Evolutionary conservation across 106 monocot species (phyloP), one percentile per base, ranked within the genome.

Genomic region (Phalaenopsis aphrodite): DNA sequence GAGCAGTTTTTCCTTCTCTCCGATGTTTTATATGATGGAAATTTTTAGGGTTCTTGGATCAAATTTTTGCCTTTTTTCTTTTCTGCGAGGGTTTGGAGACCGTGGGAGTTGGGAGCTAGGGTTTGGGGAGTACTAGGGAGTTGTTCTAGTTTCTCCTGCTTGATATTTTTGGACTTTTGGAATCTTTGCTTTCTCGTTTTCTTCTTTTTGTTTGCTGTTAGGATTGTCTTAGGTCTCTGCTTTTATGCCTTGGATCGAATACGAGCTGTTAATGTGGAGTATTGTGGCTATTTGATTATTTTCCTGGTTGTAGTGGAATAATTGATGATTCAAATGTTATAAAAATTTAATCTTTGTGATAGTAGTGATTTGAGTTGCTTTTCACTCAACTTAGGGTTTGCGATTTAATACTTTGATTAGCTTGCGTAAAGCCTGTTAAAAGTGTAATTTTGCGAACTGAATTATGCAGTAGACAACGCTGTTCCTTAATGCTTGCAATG

Each of bases 81-180:
- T 9, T 19, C 8, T 45, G 74, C 5, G 18, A 41, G 72, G 74
- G 0, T 69, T 69, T 69, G 18, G 7, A 42, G 42, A 18, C 45
- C 18, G 74, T 14, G 49, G 46, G 21, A 49, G 48, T 52, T 52
- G 76, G 14, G 49, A 76, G 46, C n/a, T 76, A 76, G 76, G 76
- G 76, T 76, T 76, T 49, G 23, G 76, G 49, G 2, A 15, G 30
- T 76, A 6, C 23, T 49, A 43, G 15, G 75, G 10, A 75, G 48
- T 76, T 52, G 2, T 23, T 4, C 0, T 76, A 49, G 24, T 49
- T 24, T 7, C 10, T 49, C 21, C 47, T 14, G 76, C 12, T 36
- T 69, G 69, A 69, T 39, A 21, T 69, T 1, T 11, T 69, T 69
- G 10, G 69, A 16, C 14, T 1, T 12, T 37, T 69, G 69, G 38